These are phyloP conservation scores for Lycium ferocissimum DNA, from an alignment of 257 asterid genomes.

Conservation along the genomic window DNA sequence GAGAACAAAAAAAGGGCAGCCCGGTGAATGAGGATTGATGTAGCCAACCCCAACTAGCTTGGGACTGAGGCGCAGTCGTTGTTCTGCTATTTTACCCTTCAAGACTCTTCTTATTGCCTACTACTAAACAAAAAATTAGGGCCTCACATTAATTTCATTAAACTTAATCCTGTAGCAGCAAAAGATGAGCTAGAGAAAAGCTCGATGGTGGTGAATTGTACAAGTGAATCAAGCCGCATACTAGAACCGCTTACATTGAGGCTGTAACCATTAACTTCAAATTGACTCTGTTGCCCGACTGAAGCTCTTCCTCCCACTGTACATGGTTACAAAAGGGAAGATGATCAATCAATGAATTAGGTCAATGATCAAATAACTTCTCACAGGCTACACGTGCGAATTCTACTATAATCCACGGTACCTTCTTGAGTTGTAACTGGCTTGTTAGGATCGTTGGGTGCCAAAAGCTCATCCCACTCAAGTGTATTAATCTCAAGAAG, in stretches of 20 bases:
- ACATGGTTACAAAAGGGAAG: constrained; percentile 22
- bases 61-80: neutral
- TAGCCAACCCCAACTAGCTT: neutral
- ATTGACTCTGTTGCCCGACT: constrained; percentile 54
- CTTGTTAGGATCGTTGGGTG: constrained; percentile 62
- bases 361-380: constrained; percentile 18
- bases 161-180: constrained; percentile 7
- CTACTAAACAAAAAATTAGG: neutral
- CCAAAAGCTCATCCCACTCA: constrained; percentile 98
- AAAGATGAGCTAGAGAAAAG: constrained; percentile 21
- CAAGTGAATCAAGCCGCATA: neutral
- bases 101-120: neutral
- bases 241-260: constrained; percentile 56
- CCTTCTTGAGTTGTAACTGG: constrained; percentile 64
- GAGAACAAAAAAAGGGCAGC: neutral
- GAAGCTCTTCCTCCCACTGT: constrained; percentile 56
- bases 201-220: neutral
- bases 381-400: constrained; percentile 25
- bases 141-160: constrained; percentile 12
- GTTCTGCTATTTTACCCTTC: constrained; percentile 18
- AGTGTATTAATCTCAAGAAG: constrained; percentile 91
- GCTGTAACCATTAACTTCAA: constrained; percentile 47
- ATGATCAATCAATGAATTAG: constrained; percentile 20
- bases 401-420: constrained; percentile 34
- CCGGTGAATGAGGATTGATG: neutral